These are phyloP conservation scores for Claviceps pusilla DNA, from an alignment of 2,329 filamentous ascomycete genomes.

Conservation along the genomic window DNA sequence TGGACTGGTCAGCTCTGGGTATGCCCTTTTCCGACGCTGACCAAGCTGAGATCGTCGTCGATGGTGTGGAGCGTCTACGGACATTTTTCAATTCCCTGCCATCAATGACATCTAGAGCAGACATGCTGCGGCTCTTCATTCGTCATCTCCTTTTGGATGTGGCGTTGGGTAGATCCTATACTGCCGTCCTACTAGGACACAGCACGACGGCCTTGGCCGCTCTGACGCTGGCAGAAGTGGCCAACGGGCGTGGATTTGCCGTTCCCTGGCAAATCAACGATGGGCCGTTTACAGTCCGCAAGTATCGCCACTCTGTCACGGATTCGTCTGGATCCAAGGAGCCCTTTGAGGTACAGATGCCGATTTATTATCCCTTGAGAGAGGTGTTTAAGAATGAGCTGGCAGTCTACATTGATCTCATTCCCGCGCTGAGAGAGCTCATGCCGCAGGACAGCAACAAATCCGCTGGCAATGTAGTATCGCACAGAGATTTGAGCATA, in stretches of 20 bases:
- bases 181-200: constrained; percentile 66
- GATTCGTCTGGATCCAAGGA: constrained; percentile 9
- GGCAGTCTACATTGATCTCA: constrained; percentile 44
- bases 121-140: constrained; percentile 56
- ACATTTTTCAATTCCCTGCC: constrained; percentile 45
- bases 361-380: constrained; percentile 63
- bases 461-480: constrained; percentile 30
- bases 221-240: constrained; percentile 70
- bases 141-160: constrained; percentile 55
- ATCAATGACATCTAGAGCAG: constrained; percentile 60
- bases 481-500: constrained; percentile 68
- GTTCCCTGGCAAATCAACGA: constrained; percentile 73
- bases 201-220: constrained; percentile 81
- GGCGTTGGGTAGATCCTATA: constrained; percentile 45
- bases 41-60: constrained; percentile 1
- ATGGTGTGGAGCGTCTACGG: constrained; percentile 31
- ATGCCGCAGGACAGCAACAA: constrained; percentile 23
- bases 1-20: constrained; percentile 38
- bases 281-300: constrained; percentile 34
- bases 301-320: constrained; percentile 12
- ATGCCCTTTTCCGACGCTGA: constrained; percentile 2
- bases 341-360: constrained; percentile 15
- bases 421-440: constrained; percentile 36
- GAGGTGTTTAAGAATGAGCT: constrained; percentile 78
- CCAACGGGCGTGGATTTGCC: constrained; percentile 76